phyloP scores from a whole-genome alignment of 2,329 filamentous ascomycete genomes.

The Balansia obtecta region DNA sequence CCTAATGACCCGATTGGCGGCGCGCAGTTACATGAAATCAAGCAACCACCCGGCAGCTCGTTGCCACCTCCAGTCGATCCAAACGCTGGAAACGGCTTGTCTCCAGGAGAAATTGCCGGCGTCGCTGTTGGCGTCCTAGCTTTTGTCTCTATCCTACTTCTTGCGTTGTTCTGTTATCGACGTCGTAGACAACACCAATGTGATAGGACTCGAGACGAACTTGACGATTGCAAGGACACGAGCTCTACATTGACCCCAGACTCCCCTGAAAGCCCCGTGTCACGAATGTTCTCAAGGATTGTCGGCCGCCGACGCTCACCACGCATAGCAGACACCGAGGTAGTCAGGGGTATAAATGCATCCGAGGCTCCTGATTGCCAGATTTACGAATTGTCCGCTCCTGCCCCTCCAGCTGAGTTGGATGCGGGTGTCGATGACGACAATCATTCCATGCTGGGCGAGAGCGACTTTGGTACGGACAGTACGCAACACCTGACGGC shows the following conservation, averaged over 20 bases:
- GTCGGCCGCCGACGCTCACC: constrained; percentile 22
- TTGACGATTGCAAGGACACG: constrained; percentile 25
- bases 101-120: constrained; percentile 30
- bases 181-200: constrained; percentile 22
- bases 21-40: constrained; percentile 29
- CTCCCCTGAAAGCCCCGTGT: constrained; percentile 13
- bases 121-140: constrained; percentile 31
- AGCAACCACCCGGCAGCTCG: constrained; percentile 30
- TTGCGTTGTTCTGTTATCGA: constrained; percentile 22
- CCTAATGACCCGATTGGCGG: constrained; percentile 29
- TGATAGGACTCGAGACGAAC: constrained; percentile 12
- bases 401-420: constrained; percentile 34
- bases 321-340: constrained; percentile 11
- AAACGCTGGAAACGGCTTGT: constrained; percentile 18
- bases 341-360: constrained; percentile 15
- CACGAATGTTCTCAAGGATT: constrained; percentile 28
- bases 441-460: constrained; percentile 23
- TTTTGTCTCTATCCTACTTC: constrained; percentile 15
- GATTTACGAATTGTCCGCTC: constrained; percentile 39
- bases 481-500: constrained; percentile 27
- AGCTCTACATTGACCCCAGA: constrained; percentile 19
- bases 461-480: constrained; percentile 28
- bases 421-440: constrained; percentile 26
- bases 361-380: constrained; percentile 29
- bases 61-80: constrained; percentile 27